Percentiles rank a stretch among this genome's conserved stretches.
These are phyloP conservation scores for Globisporangium rhizosaccharum DNA, from an alignment of 352 stramenopile species.

Conservation along the genomic window DNA sequence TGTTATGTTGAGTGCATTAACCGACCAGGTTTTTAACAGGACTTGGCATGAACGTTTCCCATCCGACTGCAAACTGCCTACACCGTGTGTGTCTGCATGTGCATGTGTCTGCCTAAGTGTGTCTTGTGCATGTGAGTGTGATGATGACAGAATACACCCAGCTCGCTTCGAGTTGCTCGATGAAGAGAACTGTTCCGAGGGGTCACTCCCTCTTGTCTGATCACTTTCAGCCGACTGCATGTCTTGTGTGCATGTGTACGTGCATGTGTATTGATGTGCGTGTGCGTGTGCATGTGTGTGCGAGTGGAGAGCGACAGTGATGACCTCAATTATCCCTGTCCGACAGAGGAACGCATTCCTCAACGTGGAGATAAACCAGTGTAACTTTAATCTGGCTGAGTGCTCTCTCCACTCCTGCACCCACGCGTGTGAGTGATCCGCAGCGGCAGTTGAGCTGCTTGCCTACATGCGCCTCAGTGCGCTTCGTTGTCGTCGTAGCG, in stretches of 20 bases:
- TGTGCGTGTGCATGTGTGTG: conserved; percentile 10
- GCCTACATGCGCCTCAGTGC: too few species aligned
- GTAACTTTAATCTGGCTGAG: conserved; percentile 87
- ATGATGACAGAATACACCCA: conserved; percentile 88
- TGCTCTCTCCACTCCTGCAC: conserved; percentile 24
- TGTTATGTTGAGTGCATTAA: conserved; percentile 85
- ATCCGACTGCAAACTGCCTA: neutral
- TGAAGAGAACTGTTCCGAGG: conserved; percentile 88
- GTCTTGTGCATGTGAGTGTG: conserved; percentile 34
- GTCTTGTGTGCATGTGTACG: conserved; percentile 5
- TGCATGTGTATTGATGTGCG: conserved; percentile 6
- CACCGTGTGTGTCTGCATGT: conserved; percentile 10
- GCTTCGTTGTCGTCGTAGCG: neutral
- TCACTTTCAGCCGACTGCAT: conserved; percentile 31
- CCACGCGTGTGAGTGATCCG: neutral
- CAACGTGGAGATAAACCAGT: conserved; percentile 82
- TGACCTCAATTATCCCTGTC: conserved; percentile 88
- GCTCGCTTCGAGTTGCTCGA: conserved; percentile 86
- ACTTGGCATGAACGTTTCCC: conserved; percentile 79
- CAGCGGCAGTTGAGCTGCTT: too few species aligned
- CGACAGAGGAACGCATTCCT: conserved; percentile 83
- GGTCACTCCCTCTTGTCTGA: conserved; percentile 88
- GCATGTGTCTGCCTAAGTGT: conserved; percentile 11
- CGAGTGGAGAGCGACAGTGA: conserved; percentile 54
- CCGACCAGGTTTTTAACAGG: conserved; percentile 75